phyloP scores from a whole-genome alignment of 2,329 filamentous ascomycete species.

The Huntiella decipiens region DNA sequence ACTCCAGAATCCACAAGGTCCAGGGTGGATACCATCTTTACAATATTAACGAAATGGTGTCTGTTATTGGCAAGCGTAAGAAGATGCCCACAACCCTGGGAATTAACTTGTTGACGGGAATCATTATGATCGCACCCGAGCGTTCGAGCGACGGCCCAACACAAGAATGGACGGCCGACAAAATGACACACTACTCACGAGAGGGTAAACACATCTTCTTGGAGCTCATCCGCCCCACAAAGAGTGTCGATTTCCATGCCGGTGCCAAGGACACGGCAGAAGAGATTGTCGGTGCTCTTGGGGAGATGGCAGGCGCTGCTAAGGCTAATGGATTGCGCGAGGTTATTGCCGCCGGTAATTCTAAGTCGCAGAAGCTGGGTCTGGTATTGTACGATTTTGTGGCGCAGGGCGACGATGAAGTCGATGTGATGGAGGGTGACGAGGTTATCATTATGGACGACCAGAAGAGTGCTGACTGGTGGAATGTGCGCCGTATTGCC shows the following conservation, averaged over 20 bases:
- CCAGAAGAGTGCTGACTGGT: constrained; percentile 90
- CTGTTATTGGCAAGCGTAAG: constrained; percentile 90
- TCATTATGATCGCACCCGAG: constrained; percentile 80
- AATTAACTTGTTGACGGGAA: constrained; percentile 75
- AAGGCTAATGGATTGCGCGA: constrained; percentile 71
- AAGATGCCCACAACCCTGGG: constrained; percentile 96
- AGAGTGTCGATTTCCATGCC: constrained; percentile 90
- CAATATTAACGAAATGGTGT: constrained; percentile 93
- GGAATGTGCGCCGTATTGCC: constrained; percentile 79
- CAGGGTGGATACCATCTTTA: constrained; percentile 69
- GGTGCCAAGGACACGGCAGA: constrained; percentile 92
- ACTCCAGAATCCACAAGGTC: constrained; percentile 15
- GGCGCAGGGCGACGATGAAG: constrained; percentile 91
- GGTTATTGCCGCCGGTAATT: constrained; percentile 62
- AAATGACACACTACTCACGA: constrained; percentile 91
- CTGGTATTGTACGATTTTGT: constrained; percentile 86
- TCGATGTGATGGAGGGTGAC: constrained; percentile 75
- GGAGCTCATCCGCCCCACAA: constrained; percentile 78
- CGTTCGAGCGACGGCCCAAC: constrained; percentile 64
- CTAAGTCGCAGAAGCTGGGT: constrained; percentile 56
- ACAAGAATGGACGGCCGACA: constrained; percentile 86
- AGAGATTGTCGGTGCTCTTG: constrained; percentile 74
- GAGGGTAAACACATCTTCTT: constrained; percentile 97
- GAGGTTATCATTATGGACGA: constrained; percentile 85
- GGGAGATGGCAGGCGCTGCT: constrained; percentile 72